Percentiles rank a stretch among this genome's conserved stretches.
phyloP scores from a whole-genome alignment of 495 filamentous ascomycete genomes.

The Hyaloscypha variabilis region DNA sequence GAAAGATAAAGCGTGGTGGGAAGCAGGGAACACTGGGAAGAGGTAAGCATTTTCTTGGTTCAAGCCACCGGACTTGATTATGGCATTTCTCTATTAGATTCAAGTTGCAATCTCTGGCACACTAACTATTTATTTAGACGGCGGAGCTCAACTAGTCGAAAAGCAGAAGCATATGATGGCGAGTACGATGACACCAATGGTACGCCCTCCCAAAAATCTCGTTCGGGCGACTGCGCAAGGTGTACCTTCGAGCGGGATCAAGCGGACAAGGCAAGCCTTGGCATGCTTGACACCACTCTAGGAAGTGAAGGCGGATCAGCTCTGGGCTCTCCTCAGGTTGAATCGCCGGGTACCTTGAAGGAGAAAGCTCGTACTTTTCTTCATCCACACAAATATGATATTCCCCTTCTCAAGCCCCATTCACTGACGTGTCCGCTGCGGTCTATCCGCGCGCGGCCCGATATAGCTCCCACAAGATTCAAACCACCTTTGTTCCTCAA shows the following conservation, averaged over 20 bases:
- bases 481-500: constrained; percentile 82
- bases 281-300: background rate
- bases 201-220: constrained; percentile 31
- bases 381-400: background rate
- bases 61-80: background rate
- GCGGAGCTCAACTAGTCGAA: constrained; percentile 24
- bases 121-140: constrained; percentile 2
- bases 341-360: background rate
- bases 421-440: constrained; percentile 39
- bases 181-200: constrained; percentile 54
- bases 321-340: background rate
- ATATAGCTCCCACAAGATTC: constrained; percentile 67
- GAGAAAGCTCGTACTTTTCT: background rate
- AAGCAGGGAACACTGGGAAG: constrained; percentile 39
- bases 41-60: constrained; percentile 32
- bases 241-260: constrained; percentile 12
- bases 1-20: constrained; percentile 57
- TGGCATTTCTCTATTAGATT: background rate
- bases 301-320: background rate
- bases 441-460: constrained; percentile 38
- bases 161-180: constrained; percentile 47
- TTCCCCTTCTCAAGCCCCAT: constrained; percentile 14
- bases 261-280: background rate
- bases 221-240: constrained; percentile 15
- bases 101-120: background rate